Evolutionary conservation across 768 basidiomycete species (phyloP), one percentile per base, ranked within the genome.

Genomic region (Phanerochaete sordida): DNA sequence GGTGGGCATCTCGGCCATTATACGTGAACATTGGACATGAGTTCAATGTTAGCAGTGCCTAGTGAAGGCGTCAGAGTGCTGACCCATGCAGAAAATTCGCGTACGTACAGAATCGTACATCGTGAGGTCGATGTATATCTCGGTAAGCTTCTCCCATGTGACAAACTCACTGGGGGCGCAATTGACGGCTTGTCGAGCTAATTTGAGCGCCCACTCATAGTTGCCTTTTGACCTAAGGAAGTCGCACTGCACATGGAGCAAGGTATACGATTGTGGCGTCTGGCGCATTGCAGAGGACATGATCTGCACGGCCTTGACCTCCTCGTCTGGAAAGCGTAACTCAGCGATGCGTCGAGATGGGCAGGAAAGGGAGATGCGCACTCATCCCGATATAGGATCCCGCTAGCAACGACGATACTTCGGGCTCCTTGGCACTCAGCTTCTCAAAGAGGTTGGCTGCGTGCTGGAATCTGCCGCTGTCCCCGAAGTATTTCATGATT

Each of bases 11-110:
- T 23, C 95, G 87, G 46, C 97, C 96, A 69, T 97, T 97, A 76
- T 91, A 98, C 8, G 97, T 98, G 76, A 99, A 99, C 97, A 99
- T 98, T 2, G 96, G 95, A 76, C 97, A 98, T n/a, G 95, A 98
- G 70, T 98, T 98, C 51, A 98, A 84, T 1, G 96, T 97, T 44
- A 98, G 79, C 15, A 98, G 78, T 0, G 95, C 94, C 80, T 80
- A 45, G 50, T 57, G 44, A 7, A 7, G 33, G 7, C 33, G 33
- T 35, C 33, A 35, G 13, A 35, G 13, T 24, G 31, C 24, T n/a
- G 24, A 28, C 11, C 24, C 31, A 7, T n/a, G 11, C 56, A 35
- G 13, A 37, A 21, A 27, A 21, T 30, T 16, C 11, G 26, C 35
- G 26, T 27, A 56, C 72, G 49, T 57, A 78, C 77, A 56, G 90